Percentiles rank a stretch among this genome's conserved stretches.
Conservation (phyloP, 2,329 filamentous ascomycete genomes). For the Emmonsiellopsis sp. region DNA sequence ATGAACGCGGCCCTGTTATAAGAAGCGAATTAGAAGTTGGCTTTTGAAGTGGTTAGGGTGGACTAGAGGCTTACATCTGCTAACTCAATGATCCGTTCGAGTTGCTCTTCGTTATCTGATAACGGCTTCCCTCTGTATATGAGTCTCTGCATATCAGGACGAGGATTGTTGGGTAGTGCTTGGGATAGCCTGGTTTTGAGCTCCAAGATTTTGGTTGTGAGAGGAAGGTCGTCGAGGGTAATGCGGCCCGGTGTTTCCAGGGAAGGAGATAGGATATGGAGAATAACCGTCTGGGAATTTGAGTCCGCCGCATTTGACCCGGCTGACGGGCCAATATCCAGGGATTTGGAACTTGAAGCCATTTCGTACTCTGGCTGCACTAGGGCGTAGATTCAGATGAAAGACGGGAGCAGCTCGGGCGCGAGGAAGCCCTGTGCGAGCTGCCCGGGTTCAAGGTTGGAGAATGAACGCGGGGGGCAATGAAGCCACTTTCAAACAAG, state of each 20-base stretch:
- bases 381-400: neutral
- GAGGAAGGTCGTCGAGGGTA: conserved; percentile 27
- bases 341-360: neutral
- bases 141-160: conserved; percentile 43
- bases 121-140: conserved; percentile 51
- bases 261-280: conserved; percentile 35
- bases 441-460: too few relatives aligned
- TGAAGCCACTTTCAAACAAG: neutral
- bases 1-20: conserved; percentile 5
- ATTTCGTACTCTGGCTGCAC: neutral
- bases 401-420: too few relatives aligned
- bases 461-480: neutral
- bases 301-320: neutral
- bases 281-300: conserved; percentile 15
- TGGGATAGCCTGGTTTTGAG: conserved; percentile 46
- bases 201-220: conserved; percentile 39
- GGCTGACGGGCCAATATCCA: neutral
- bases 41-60: too few relatives aligned
- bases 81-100: conserved; percentile 43
- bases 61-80: conserved; percentile 35
- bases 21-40: too few relatives aligned
- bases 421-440: too few relatives aligned
- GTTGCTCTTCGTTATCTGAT: conserved; percentile 37
- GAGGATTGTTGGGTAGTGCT: conserved; percentile 38
- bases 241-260: conserved; percentile 28